Evolutionary conservation across 345 rosid species (phyloP).

Genomic region (Linum trigynum): DNA sequence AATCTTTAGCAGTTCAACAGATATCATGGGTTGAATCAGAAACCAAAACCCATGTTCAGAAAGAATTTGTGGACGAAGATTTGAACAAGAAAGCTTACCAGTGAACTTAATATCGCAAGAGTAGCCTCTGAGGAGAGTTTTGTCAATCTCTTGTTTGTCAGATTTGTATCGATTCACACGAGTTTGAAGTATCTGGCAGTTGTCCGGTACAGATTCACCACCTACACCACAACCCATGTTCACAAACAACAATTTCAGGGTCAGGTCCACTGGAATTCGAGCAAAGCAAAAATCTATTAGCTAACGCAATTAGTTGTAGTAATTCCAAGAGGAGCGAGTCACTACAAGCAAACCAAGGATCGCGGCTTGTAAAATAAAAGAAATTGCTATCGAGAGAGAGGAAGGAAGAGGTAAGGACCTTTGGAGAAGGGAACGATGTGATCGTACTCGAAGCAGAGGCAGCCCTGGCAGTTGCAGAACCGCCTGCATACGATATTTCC

Average conservation of each 20-base stretch:
- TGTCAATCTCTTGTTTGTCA: conserved; percentile 46
- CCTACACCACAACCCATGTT: conserved; percentile 34
- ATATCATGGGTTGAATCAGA: too few species aligned
- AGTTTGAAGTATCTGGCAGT: conserved; percentile 90
- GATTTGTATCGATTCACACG: conserved; percentile 74
- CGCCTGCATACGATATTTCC: conserved; percentile 87
- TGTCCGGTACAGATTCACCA: conserved; percentile 66
- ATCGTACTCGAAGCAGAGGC: conserved; percentile 93
- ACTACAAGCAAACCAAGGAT: neutral
- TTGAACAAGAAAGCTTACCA: conserved; percentile 25
- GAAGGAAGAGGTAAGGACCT: conserved; percentile 30
- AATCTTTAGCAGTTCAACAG: too few species aligned
- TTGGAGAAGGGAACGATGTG: conserved; percentile 84
- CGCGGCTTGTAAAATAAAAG: neutral
- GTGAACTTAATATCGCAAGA: conserved; percentile 68
- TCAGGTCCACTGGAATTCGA: neutral
- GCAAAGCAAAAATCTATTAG: too few species aligned
- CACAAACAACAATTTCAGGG: neutral
- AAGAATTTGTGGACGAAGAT: neutral
- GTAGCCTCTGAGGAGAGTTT: conserved; percentile 43
- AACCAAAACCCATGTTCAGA: neutral
- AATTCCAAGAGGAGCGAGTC: too few species aligned
- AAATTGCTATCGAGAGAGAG: neutral
- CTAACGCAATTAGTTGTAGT: too few species aligned
- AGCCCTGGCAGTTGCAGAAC: conserved; percentile 77